phyloP scores from a whole-genome alignment of 495 filamentous ascomycete genomes.

The Rusavskia elegans region DNA sequence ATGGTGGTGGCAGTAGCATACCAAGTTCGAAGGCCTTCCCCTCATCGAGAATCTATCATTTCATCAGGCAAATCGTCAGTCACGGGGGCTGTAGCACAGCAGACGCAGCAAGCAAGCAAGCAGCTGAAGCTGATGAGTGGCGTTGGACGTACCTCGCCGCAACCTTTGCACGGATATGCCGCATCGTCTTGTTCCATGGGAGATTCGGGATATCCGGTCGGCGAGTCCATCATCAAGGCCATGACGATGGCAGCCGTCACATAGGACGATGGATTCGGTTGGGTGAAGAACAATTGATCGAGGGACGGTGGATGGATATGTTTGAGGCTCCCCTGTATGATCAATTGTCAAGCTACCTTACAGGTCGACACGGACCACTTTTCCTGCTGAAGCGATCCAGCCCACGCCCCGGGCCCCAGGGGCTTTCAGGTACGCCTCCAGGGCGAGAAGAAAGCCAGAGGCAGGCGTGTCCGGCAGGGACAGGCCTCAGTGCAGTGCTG shows the following conservation, averaged over 20 bases:
- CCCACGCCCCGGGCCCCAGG: neutral
- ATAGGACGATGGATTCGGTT: neutral
- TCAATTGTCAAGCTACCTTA: neutral
- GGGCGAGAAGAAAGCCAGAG: too few relatives aligned
- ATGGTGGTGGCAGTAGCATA: constrained; percentile 30
- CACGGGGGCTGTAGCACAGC: constrained; percentile 1
- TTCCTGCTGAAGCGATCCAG: neutral
- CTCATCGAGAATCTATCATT: constrained; percentile 74
- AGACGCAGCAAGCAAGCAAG: constrained; percentile 5
- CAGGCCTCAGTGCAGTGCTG: neutral
- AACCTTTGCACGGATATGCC: constrained; percentile 87
- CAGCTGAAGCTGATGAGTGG: constrained; percentile 2
- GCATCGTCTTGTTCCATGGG: constrained; percentile 80
- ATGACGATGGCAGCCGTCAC: neutral
- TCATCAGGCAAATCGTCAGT: constrained; percentile 7
- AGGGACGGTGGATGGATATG: too few relatives aligned
- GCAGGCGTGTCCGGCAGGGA: neutral
- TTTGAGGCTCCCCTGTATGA: too few relatives aligned
- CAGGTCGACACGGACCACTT: neutral
- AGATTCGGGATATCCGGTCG: constrained; percentile 56
- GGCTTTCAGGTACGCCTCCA: neutral
- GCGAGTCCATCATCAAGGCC: constrained; percentile 35
- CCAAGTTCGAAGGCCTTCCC: constrained; percentile 97
- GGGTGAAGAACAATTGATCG: too few relatives aligned
- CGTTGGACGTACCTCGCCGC: constrained; percentile 59